Percentiles rank a stretch among this genome's conserved stretches.
These are phyloP conservation scores for Claviceps lovelessii DNA, from an alignment of 2,329 filamentous ascomycete species.

Conservation along the genomic window DNA sequence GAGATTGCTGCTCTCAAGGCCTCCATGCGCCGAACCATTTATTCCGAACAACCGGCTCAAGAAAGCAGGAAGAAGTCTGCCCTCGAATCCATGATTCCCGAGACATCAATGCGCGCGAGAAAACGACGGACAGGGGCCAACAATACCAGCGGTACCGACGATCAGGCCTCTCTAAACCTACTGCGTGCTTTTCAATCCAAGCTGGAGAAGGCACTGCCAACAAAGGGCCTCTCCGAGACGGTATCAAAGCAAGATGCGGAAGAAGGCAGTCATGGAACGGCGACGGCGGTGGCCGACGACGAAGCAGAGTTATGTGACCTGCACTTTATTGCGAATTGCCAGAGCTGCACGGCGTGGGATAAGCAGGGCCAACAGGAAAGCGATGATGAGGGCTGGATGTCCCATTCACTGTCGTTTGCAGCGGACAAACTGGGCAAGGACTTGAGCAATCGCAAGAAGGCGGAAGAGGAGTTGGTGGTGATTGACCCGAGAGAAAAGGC, in stretches of 20 bases:
- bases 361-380: constrained; percentile 44
- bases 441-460: constrained; percentile 76
- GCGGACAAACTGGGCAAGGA: constrained; percentile 88
- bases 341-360: constrained; percentile 81
- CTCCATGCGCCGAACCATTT: constrained; percentile 57
- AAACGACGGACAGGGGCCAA: constrained; percentile 49
- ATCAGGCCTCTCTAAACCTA: constrained; percentile 51
- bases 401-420: constrained; percentile 69
- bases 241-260: constrained; percentile 21
- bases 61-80: constrained; percentile 48
- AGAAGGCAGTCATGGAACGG: constrained; percentile 4
- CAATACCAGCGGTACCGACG: constrained; percentile 37
- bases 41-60: constrained; percentile 30
- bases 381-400: constrained; percentile 66
- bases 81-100: constrained; percentile 60
- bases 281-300: constrained; percentile 29
- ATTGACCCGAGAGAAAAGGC: constrained; percentile 84
- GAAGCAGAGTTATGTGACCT: constrained; percentile 75
- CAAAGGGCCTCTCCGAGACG: constrained; percentile 25
- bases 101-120: constrained; percentile 53
- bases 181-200: constrained; percentile 70
- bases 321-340: constrained; percentile 91
- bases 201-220: constrained; percentile 42
- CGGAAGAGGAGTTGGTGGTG: constrained; percentile 79
- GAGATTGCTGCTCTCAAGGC: constrained; percentile 70